These are phyloP conservation scores for Auricularia sp. DNA, from an alignment of 768 basidiomycete species.

Conservation along the genomic window DNA sequence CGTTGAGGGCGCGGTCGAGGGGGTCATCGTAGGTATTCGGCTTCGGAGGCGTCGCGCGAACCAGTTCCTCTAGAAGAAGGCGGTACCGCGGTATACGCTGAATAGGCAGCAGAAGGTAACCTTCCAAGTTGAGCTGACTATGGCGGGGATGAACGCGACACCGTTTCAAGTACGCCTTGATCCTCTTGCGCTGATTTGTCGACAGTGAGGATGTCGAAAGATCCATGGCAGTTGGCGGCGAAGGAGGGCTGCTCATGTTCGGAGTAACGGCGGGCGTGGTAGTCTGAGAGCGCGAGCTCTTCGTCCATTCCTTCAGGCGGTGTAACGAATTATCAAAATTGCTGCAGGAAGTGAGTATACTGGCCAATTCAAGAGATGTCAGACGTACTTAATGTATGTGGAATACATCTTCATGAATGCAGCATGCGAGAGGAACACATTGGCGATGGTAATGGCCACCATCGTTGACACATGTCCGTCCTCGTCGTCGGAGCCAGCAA, in stretches of 20 bases:
- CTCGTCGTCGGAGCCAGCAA: constrained; percentile 45
- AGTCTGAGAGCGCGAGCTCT: constrained; percentile 50
- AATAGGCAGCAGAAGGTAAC: constrained; percentile 87
- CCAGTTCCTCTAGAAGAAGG: constrained; percentile 78
- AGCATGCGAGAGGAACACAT: constrained; percentile 86
- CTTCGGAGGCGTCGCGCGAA: constrained; percentile 72
- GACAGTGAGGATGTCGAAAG: constrained; percentile 30
- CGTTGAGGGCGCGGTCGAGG: constrained; percentile 72
- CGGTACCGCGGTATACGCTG: constrained; percentile 97
- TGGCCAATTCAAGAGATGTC: constrained; percentile 5
- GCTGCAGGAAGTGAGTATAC: constrained; percentile 28
- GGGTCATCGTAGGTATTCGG: constrained; percentile 71
- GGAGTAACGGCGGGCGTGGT: constrained; percentile 27
- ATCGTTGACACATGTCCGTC: constrained; percentile 64
- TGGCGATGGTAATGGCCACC: constrained; percentile 73
- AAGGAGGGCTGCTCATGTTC: constrained; percentile 1
- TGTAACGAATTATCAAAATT: constrained; percentile 91
- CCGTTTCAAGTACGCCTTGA: constrained; percentile 81
- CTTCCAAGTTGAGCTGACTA: constrained; percentile 88
- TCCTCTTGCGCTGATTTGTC: constrained; percentile 76
- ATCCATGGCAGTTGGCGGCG: not conserved
- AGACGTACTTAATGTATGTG: constrained; percentile 85
- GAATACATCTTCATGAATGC: constrained; percentile 99
- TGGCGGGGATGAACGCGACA: constrained; percentile 84
- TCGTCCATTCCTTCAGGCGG: constrained; percentile 78